Percentiles rank a stretch among this genome's conserved stretches.
phyloP scores from a whole-genome alignment of 495 filamentous ascomycete genomes.

The Xylaria telfairii region DNA sequence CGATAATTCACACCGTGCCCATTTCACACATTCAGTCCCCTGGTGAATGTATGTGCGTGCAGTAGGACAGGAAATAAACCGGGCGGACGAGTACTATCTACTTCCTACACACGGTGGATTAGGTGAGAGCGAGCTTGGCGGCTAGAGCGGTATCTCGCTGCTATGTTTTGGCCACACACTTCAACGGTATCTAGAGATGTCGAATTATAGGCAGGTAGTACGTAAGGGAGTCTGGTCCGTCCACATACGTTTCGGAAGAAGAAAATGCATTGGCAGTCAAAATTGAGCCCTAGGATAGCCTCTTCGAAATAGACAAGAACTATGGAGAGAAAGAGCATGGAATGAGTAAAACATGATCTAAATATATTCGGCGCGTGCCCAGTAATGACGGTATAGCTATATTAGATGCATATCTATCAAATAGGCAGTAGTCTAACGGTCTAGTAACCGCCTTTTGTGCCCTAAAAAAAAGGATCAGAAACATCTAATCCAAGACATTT shows the following conservation, averaged over 20 bases:
- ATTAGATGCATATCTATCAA: constrained; percentile 1
- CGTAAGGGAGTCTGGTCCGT: background rate
- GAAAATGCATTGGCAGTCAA: background rate
- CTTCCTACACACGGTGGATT: background rate
- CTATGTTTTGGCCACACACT: background rate
- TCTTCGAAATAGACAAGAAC: background rate
- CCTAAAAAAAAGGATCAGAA: background rate
- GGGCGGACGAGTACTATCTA: background rate
- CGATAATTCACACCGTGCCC: background rate
- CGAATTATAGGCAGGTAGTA: background rate
- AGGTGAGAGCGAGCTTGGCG: background rate
- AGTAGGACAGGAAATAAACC: background rate
- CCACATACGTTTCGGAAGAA: background rate
- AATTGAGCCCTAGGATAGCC: background rate
- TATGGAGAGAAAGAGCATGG: background rate
- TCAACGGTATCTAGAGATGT: background rate
- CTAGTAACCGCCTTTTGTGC: background rate
- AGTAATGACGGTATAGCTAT: constrained; percentile 11
- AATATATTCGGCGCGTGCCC: background rate
- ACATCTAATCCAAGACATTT: background rate
- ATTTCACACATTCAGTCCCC: background rate
- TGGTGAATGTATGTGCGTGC: background rate
- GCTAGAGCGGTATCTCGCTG: background rate
- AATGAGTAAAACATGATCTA: background rate
- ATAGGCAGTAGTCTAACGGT: background rate